phyloP scores from a whole-genome alignment of 2,329 filamentous ascomycete genomes.

The Stachybotrys chlorohalonatus region DNA sequence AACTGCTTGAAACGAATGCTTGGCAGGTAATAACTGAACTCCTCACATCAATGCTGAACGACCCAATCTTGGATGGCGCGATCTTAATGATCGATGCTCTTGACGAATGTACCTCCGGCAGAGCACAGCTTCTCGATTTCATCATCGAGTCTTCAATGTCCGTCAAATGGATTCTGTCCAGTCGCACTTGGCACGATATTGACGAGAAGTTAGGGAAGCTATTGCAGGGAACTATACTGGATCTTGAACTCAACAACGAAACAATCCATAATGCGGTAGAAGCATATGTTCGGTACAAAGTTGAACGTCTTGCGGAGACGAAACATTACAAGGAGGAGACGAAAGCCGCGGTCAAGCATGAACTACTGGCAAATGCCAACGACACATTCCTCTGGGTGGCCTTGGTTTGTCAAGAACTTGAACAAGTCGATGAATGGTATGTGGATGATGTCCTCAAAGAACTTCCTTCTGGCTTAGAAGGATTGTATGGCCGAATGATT shows the following conservation, averaged over 20 bases:
- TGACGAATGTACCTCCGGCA: no score
- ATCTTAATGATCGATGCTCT: slow-evolving; percentile 5
- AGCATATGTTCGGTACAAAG: slow-evolving; percentile 22
- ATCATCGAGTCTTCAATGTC: no score
- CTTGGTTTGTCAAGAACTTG: slow-evolving; percentile 8
- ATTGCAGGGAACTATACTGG: no score
- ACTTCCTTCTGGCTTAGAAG: no score
- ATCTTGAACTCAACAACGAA: no score
- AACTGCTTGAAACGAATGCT: slow-evolving; percentile 30
- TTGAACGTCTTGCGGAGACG: slow-evolving; percentile 11
- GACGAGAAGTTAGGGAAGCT: no score
- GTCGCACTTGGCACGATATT: no score
- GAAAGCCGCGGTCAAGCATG: background rate
- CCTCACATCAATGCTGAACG: slow-evolving; percentile 27
- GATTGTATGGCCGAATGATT: background rate
- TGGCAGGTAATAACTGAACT: slow-evolving; percentile 26
- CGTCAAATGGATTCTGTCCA: no score
- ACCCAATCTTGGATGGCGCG: slow-evolving; percentile 14
- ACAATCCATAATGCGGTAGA: no score
- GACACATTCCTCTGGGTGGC: no score
- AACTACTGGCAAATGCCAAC: slow-evolving; percentile 20
- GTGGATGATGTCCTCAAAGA: background rate
- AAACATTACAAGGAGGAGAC: slow-evolving; percentile 3
- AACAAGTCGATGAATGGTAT: background rate
- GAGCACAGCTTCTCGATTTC: no score